These are phyloP conservation scores for Chalciporus piperatus DNA, from an alignment of 768 basidiomycete genomes.

Conservation along the genomic window DNA sequence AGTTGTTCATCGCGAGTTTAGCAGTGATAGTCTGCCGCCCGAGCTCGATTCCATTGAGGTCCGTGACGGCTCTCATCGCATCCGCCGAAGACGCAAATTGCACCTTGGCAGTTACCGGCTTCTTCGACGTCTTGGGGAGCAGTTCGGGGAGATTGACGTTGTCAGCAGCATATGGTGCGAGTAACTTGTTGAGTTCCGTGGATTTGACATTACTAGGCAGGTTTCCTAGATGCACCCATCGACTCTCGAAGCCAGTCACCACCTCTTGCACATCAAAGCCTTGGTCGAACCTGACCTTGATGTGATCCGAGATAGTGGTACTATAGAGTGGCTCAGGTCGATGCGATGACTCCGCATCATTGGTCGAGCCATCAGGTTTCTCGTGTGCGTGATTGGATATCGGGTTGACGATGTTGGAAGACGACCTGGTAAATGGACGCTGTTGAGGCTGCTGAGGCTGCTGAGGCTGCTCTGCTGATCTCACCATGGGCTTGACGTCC, in stretches of 20 bases:
- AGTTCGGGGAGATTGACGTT: constrained; percentile 34
- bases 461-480: neutral
- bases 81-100: constrained; percentile 47
- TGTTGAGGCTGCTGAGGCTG: neutral
- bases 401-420: neutral
- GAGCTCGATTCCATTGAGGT: constrained; percentile 46
- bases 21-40: constrained; percentile 42
- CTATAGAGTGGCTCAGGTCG: constrained; percentile 22
- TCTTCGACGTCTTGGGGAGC: constrained; percentile 22
- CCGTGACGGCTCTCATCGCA: constrained; percentile 50
- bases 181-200: constrained; percentile 34
- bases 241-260: constrained; percentile 67
- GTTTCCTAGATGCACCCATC: constrained; percentile 54
- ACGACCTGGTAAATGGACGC: neutral
- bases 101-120: constrained; percentile 36
- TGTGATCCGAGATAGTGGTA: constrained; percentile 50
- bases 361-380: constrained; percentile 1
- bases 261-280: constrained; percentile 61
- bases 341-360: neutral
- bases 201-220: constrained; percentile 39
- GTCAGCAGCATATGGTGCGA: constrained; percentile 43
- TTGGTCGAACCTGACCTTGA: constrained; percentile 50
- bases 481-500: neutral
- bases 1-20: constrained; percentile 43
- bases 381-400: neutral